Evolutionary conservation across 371 early-diverging fungal species (phyloP), one percentile per base, ranked within the genome.

Genomic region (Mortierella sp.): DNA sequence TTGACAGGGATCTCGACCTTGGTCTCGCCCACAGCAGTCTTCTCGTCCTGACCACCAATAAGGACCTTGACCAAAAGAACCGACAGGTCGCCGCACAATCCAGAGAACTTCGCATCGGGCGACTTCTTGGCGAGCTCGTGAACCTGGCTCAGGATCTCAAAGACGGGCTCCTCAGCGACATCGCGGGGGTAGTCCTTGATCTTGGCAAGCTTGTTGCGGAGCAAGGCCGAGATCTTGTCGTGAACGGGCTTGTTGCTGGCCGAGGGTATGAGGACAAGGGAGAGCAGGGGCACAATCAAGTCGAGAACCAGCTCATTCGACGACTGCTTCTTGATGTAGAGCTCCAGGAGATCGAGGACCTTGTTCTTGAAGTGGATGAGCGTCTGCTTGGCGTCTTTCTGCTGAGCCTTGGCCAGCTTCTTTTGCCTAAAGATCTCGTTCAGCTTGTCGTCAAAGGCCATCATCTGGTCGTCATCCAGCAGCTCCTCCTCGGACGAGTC

Each of bases 381-480:
- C 47, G 91, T 92, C 75, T 94, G 90, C 84, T 95, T 94, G 63
- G 90, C 81, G 67, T 93, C 92, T 82, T 83, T 88, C 85, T 88
- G 89, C 73, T 93, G 92, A 47, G 89, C 83, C 85, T 92, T 92
- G 47, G 88, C 92, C 40, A 88, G 78, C 89, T 94, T 95, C 85
- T 93, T 89, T 79, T 92, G 91, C 86, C 92, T 94, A 86, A 98
- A 98, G 48, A 97, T 95, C 79, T 94, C 96, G 13, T 93, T 93
- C 68, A 98, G 86, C 85, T 97, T 97, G 55, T 92, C 93, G 85
- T 98, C 98, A 86, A 96, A 97, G 13, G 90, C 93, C 73, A 88
- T 92, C 98, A 98, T 98, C 66, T 96, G 92, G 70, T 97, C 97
- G 80, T 98, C 98, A 72, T 93, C 94, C 66, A 95, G 82, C 29